Base-by-base conservation (phyloP, 2,329 filamentous ascomycete genomes). In the Colletotrichum phormii region DNA sequence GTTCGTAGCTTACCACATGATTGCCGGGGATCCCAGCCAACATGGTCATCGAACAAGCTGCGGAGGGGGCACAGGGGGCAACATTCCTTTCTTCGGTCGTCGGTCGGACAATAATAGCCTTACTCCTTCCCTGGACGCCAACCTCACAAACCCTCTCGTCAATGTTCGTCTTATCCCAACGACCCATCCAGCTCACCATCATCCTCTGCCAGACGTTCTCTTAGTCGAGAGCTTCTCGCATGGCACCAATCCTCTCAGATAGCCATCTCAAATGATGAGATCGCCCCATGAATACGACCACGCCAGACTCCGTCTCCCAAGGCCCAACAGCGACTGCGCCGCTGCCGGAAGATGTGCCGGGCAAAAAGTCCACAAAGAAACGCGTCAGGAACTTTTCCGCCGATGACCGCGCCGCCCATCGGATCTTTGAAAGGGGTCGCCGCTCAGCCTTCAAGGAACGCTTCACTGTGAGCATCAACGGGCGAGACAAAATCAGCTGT, bases 371-470 rank as follows among this genome's bases (percentile, higher is more conserved):
- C 9, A 58, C 53, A 24, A 83, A 81, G 75, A 84, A 83, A 72
- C 77, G 82, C 11, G 75, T 82, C 22, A 78, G 82, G 12, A 81
- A 82, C 74, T 84, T 83, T 74, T 84, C 83, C 1, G 79, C 81
- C 5, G 78, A 84, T 62, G 83, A 85, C 63, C 82, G 83, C 11
- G 82, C 82, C 4, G 80, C 80, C 5, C 83, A 85, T 72, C 79
- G 82, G 1, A 78, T 82, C 7, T 84, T 85, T 73, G 83, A 85
- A 65, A 81, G 81, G 74, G 81, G 79, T 3, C 81, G 83, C 15
- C 79, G 83, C n/a, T 83, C 84, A 72, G 80, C 82, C 1, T 85
- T 84, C 75, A 82, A 82, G 63, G 80, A 82, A 54, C 77, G 80
- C 2, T 69, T 85, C 22, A 80, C 77, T 54, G 83, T 83, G 35